Evolutionary conservation across 2,329 filamentous ascomycete genomes (phyloP), one percentile per base, ranked within the genome.

Genomic region (Fusarium duplospermum): DNA sequence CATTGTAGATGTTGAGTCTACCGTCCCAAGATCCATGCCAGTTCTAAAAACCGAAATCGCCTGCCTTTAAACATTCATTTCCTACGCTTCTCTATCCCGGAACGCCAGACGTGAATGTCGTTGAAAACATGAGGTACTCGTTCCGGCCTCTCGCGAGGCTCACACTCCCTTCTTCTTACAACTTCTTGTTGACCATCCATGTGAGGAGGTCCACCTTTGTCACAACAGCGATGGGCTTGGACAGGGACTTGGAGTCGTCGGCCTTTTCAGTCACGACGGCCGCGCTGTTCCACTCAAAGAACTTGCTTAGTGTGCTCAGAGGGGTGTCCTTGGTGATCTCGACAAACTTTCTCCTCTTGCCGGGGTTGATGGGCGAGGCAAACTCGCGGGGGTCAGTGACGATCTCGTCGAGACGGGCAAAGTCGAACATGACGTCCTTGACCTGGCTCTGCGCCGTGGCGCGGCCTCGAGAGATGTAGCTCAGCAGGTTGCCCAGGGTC

Each of bases 231-330:
- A 96, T 87, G 2, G 97, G 95, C 87, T 94, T 97, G 54, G 89
- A 89, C 64, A 90, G 82, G 24, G 87, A 89, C 69, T 87, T 84
- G 64, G 86, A 84, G 66, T 89, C 88, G 45, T 84, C 84, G 14
- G 86, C 86, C 76, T 90, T 88, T 82, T 98, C 95, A 0, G 96
- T 99, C 4, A 99, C 94, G 58, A 99, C 91, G 0, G 96, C 96
- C 0, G 96, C 96, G 76, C 93, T 96, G 84, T 99, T 98, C 95
- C 96, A 98, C 85, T 98, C 95, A 75, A 98, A 94, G 85, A 99
- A 99, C 79, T 93, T 92, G 86, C 94, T 96, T 63, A 99, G 88
- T 52, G 93, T 92, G 56, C 89, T 90, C 42, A 99, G 87, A 4
- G 93, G 93, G 1, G 96, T 99, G 75, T 98, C 94, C 81, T 93